Percentiles rank a stretch among this genome's conserved stretches.
Conservation (phyloP, 257 asterid species). For the Craterostigma plantagineum region DNA sequence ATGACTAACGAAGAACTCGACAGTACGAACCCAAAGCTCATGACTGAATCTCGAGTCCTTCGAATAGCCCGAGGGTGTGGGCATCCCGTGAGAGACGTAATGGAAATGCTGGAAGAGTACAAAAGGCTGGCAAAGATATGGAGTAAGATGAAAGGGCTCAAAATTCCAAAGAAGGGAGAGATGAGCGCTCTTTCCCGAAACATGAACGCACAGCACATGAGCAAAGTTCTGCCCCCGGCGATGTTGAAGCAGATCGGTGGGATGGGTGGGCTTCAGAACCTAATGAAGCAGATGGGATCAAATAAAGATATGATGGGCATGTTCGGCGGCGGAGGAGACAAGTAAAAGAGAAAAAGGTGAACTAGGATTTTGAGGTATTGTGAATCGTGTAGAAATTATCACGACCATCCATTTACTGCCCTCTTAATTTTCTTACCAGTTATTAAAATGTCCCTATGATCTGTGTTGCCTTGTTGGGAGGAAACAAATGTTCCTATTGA, state of each 20-base stretch:
- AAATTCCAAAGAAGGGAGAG: constrained; percentile 91
- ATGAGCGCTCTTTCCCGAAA: constrained; percentile 73
- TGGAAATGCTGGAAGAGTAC: constrained; percentile 94
- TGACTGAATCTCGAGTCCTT: constrained; percentile 69
- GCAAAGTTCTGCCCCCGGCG: constrained; percentile 88
- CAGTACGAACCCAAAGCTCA: constrained; percentile 69
- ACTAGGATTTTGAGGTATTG: no score
- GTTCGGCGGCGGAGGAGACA: constrained; percentile 94
- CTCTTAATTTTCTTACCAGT: no score
- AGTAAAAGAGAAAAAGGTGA: no score
- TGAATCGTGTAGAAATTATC: no score
- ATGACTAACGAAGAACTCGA: constrained; percentile 96
- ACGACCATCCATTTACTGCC: no score
- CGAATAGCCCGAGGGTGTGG: constrained; percentile 88
- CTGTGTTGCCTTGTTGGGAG: no score
- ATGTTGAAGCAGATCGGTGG: constrained; percentile 94
- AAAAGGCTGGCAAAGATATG: constrained; percentile 76
- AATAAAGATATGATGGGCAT: constrained; percentile 88
- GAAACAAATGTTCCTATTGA: no score
- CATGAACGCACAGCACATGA: constrained; percentile 87
- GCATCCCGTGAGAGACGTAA: constrained; percentile 53
- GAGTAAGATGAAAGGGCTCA: constrained; percentile 97
- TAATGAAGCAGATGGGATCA: constrained; percentile 91
- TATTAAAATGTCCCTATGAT: no score
- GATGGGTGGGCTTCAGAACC: constrained; percentile 77